Percentiles rank a stretch among this genome's conserved stretches.
Conservation (phyloP, 306 rosid species). For the Prunus armeniaca region DNA sequence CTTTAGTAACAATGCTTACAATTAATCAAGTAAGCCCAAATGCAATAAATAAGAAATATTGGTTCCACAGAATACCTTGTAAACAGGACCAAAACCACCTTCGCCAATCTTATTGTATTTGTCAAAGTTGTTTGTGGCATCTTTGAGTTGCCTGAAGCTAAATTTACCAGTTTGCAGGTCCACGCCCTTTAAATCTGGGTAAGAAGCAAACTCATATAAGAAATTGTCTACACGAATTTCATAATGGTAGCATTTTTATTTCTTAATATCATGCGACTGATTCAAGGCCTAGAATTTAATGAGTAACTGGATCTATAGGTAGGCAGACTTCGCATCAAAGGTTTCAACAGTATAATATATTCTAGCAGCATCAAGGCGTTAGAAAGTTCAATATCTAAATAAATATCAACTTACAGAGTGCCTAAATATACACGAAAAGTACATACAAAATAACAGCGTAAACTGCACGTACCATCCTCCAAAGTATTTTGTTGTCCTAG, state of each 20-base stretch:
- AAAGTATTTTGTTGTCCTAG: conserved; percentile 11
- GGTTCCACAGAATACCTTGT: conserved; percentile 25
- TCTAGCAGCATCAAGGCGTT: not conserved
- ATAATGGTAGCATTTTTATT: too few relatives aligned
- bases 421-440: not conserved
- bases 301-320: not conserved
- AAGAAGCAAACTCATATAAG: not conserved
- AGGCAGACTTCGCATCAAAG: not conserved
- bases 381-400: not conserved
- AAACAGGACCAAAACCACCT: conserved; percentile 54
- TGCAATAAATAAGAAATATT: not conserved
- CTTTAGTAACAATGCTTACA: not conserved
- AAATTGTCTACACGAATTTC: not conserved
- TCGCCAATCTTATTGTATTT: conserved; percentile 40
- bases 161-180: conserved; percentile 31
- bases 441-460: not conserved
- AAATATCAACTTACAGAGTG: not conserved
- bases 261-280: too few relatives aligned
- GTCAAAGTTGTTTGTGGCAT: conserved; percentile 42
- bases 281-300: too few relatives aligned
- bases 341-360: not conserved
- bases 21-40: not conserved
- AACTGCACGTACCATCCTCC: conserved; percentile 33
- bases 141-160: conserved; percentile 39
- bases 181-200: conserved; percentile 25